A percentile compares a stretch with the other conserved stretches of the same genome.
Evolutionary conservation across 345 rosid species (phyloP).

Genomic region (Populus davidiana): DNA sequence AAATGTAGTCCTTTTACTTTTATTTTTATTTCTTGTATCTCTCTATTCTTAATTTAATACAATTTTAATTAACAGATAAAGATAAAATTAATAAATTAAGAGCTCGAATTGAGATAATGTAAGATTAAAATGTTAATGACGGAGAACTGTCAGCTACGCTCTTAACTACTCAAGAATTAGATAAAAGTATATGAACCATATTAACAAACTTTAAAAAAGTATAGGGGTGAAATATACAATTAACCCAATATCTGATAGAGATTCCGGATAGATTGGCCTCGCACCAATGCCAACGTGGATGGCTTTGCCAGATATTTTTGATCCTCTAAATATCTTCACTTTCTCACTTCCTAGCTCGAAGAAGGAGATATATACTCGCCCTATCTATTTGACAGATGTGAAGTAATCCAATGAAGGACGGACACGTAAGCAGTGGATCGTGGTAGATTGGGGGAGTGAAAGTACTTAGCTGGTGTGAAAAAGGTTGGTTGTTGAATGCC

Average conservation of each 20-base stretch:
- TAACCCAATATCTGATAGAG: slow-evolving; percentile 44
- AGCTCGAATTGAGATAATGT: background rate
- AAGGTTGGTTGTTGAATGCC: slow-evolving; percentile 3
- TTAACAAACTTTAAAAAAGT: background rate
- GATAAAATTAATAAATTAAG: background rate
- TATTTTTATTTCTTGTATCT: background rate
- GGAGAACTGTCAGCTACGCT: background rate
- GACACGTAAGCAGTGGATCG: slow-evolving; percentile 21
- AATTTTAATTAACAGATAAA: background rate
- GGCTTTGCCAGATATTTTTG: slow-evolving; percentile 65
- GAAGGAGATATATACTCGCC: slow-evolving; percentile 8
- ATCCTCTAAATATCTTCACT: slow-evolving; percentile 55
- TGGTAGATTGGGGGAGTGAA: background rate
- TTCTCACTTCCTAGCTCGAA: background rate
- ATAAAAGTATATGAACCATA: background rate
- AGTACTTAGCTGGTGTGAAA: background rate
- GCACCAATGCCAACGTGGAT: slow-evolving; percentile 69
- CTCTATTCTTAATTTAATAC: background rate
- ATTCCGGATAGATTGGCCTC: slow-evolving; percentile 47
- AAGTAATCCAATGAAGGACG: background rate
- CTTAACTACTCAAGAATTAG: background rate
- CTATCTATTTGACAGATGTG: slow-evolving; percentile 6
- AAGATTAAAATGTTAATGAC: background rate
- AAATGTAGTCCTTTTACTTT: background rate
- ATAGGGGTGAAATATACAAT: slow-evolving; percentile 16